Conservation (phyloP, 805 yeast genomes). For the Saccharomycopsis sp. region DNA sequence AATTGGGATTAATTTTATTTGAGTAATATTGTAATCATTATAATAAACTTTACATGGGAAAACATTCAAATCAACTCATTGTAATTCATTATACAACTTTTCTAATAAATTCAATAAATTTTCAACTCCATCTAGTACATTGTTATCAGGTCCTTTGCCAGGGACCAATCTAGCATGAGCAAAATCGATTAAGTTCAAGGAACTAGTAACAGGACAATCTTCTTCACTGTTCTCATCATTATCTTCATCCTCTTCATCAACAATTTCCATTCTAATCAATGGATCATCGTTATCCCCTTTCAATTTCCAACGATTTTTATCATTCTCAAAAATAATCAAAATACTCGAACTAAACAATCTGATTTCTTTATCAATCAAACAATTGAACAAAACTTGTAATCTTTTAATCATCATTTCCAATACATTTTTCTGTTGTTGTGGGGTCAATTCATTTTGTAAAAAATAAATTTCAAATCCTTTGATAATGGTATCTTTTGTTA, state of each 20-base stretch:
- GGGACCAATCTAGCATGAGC: conserved; percentile 69
- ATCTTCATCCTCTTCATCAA: conserved; percentile 24
- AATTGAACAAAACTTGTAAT: conserved; percentile 54
- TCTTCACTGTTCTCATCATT: conserved; percentile 21
- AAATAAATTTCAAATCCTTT: conserved; percentile 39
- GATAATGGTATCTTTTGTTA: conserved; percentile 33
- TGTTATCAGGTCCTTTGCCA: conserved; percentile 62
- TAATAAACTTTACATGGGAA: too few species aligned
- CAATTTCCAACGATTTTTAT: conserved; percentile 36
- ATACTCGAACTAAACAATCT: conserved; percentile 65
- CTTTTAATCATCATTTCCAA: conserved; percentile 42
- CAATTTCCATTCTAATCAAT: conserved; percentile 26
- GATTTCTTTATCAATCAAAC: conserved; percentile 50
- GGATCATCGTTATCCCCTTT: conserved; percentile 32
- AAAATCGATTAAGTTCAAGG: conserved; percentile 43
- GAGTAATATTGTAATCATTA: background rate
- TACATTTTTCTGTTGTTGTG: conserved; percentile 28
- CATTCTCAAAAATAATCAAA: conserved; percentile 66
- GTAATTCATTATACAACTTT: background rate
- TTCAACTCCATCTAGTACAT: conserved; percentile 59
- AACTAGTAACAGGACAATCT: conserved; percentile 16
- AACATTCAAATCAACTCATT: too few species aligned
- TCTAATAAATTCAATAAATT: conserved; percentile 41
- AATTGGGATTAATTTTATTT: too few species aligned
- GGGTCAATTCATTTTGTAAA: conserved; percentile 27